Base-by-base conservation (phyloP, 805 yeast species). In the Candida bentonensis region DNA sequence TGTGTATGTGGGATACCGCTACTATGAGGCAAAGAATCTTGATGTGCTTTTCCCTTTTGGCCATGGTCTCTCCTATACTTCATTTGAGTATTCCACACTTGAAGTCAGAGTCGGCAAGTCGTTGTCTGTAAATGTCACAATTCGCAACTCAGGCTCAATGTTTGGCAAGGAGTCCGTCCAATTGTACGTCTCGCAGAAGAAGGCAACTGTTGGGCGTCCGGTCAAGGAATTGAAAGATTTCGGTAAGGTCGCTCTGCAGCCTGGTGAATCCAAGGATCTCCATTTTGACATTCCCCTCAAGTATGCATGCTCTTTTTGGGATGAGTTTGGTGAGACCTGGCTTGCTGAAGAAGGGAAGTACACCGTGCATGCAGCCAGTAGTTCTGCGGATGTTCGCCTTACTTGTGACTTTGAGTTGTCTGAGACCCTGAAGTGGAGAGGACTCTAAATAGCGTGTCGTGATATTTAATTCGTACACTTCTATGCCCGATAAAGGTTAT, bases 1-100 rank as follows among this genome's bases (percentile, higher is more conserved):
- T 53, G 72, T 78, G 40, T 78, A 66, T 56, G 73, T 78, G 43
- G 84, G 83, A 20, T 77, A 78, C 63, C 64, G 76, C 47, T 74
- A 61, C 62, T 79, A 74, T 58, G 82, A 78, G 53, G 72, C 71
- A 57, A 55, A 63, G 28, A 66, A 69, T 49, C 61, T 58, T 36
- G 65, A 65, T 22, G 76, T 73, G 3, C 62, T 70, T 42, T 78
- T 69, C 64, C 78, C 82, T 39, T 79, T 78, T 58, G 83, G 83
- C 3, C 67, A 58, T 51, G 83, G 83, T 41, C 65, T 77, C 48
- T 76, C 83, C 1, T 78, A 76, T 62, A 70, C 82, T 20, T 50
- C 66, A 0, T 78, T 76, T 52, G 61, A 57, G 25, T 56, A 72
- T 47, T 26, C 13, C 17, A 44, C 17, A 26, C 26, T 41, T n/a